Conservation (phyloP, 2,329 filamentous ascomycete species). For the Aphanocladium album region DNA sequence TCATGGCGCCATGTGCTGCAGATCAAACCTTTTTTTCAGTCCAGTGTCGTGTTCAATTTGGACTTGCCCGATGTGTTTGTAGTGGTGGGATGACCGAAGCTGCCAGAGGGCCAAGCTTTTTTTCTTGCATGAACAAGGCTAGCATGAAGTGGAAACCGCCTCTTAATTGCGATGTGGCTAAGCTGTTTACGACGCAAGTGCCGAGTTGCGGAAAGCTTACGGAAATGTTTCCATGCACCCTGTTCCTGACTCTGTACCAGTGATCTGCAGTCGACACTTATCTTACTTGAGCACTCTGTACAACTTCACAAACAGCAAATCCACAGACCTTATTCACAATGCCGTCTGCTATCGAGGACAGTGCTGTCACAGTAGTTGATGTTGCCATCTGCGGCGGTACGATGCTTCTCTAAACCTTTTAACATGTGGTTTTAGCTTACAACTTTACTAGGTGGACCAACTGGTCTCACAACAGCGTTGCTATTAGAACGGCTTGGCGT, state of each 20-base stretch:
- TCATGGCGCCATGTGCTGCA: background rate
- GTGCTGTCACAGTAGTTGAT: conserved; percentile 24
- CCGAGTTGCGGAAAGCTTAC: background rate
- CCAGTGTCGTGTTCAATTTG: background rate
- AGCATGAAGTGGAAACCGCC: background rate
- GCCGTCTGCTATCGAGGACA: conserved; percentile 3
- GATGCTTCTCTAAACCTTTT: background rate
- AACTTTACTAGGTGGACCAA: conserved; percentile 34
- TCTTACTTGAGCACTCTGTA: background rate
- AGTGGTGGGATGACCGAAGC: conserved; percentile 1
- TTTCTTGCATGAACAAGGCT: background rate
- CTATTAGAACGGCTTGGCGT: conserved; percentile 37
- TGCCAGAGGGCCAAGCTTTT: background rate
- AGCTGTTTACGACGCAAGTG: background rate
- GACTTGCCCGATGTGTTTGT: background rate
- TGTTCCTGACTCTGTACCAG: background rate
- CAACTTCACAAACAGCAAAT: background rate
- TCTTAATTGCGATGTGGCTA: background rate
- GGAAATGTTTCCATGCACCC: background rate
- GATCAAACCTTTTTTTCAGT: background rate
- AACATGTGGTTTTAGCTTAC: background rate
- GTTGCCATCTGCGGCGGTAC: conserved; percentile 34
- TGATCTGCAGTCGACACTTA: background rate
- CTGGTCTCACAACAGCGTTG: conserved; percentile 40
- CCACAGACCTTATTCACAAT: background rate